Conservation (phyloP, 371 early-diverging fungal species). For the Syncephalastrum racemosum region DNA sequence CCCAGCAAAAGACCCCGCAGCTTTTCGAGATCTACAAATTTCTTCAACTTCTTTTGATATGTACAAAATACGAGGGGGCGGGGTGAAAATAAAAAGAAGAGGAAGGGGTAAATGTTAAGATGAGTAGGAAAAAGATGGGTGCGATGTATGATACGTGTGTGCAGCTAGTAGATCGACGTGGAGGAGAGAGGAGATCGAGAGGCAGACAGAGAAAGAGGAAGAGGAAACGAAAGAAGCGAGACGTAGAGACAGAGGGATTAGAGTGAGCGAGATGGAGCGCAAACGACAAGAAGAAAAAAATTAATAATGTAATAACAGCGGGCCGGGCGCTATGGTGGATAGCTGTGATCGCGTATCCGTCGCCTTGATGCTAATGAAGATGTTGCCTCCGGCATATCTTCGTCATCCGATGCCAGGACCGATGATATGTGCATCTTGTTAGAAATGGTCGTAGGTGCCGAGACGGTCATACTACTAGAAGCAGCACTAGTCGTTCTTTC, state of each 20-base stretch:
- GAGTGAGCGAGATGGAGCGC: not conserved
- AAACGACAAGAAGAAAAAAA: not conserved
- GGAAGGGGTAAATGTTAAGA: no score
- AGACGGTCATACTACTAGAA: not conserved
- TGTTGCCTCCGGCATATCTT: not conserved
- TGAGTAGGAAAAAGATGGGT: no score
- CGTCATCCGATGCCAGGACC: constrained; percentile 10
- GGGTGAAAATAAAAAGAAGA: no score
- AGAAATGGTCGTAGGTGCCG: not conserved
- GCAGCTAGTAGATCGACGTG: no score
- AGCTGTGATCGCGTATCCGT: not conserved
- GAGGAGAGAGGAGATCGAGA: no score
- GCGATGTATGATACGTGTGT: no score
- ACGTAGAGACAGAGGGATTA: constrained; percentile 11
- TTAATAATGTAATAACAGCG: not conserved
- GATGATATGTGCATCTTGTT: constrained; percentile 10
- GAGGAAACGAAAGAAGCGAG: constrained; percentile 5
- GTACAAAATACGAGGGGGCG: no score
- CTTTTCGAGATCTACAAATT: no score
- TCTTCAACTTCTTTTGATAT: no score
- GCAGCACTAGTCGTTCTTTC: not conserved
- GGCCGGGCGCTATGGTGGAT: not conserved
- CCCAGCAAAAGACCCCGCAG: constrained; percentile 1
- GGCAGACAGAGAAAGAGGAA: not conserved
- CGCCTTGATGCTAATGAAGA: not conserved